These are phyloP conservation scores for Carex sylvatica DNA, from an alignment of 202 grass and related monocot species.

Conservation along the genomic window DNA sequence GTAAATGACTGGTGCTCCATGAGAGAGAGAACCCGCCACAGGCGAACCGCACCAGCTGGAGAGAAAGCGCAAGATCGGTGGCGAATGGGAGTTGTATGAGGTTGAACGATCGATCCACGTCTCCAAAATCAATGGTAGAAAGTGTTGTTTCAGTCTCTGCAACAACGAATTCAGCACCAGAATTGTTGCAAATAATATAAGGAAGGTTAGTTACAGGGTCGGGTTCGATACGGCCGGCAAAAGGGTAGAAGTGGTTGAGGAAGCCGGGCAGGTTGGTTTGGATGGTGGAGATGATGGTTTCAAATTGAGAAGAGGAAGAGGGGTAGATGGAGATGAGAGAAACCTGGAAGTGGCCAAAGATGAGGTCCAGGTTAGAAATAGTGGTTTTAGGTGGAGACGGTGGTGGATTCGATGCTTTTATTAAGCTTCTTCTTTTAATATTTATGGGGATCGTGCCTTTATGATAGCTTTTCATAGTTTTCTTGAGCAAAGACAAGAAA, in stretches of 20 bases:
- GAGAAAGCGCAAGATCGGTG: conserved; percentile 42
- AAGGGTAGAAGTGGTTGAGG: conserved; percentile 66
- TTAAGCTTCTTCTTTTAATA: conserved; percentile 34
- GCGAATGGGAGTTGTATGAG: conserved; percentile 39
- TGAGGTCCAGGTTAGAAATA: conserved; percentile 67
- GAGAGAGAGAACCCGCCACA: conserved; percentile 63
- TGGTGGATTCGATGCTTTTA: conserved; percentile 50
- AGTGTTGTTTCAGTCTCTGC: conserved; percentile 30
- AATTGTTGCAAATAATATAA: conserved; percentile 49
- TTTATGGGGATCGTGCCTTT: conserved; percentile 23
- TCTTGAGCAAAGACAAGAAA: background rate
- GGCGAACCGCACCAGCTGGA: conserved; percentile 59
- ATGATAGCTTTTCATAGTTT: background rate
- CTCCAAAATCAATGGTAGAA: conserved; percentile 41
- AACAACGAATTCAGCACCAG: conserved; percentile 60
- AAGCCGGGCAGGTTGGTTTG: conserved; percentile 39
- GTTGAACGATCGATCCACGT: conserved; percentile 36
- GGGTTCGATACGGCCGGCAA: conserved; percentile 43
- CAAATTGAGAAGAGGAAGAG: conserved; percentile 19
- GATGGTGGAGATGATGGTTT: conserved; percentile 13
- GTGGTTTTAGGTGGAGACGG: conserved; percentile 36
- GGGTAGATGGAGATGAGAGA: conserved; percentile 55
- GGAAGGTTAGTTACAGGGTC: conserved; percentile 33
- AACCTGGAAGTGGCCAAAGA: conserved; percentile 57
- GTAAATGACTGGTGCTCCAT: conserved; percentile 57